These are phyloP conservation scores for Basidiobolus heterosporus DNA, from an alignment of 371 early-diverging fungal genomes.

Conservation along the genomic window DNA sequence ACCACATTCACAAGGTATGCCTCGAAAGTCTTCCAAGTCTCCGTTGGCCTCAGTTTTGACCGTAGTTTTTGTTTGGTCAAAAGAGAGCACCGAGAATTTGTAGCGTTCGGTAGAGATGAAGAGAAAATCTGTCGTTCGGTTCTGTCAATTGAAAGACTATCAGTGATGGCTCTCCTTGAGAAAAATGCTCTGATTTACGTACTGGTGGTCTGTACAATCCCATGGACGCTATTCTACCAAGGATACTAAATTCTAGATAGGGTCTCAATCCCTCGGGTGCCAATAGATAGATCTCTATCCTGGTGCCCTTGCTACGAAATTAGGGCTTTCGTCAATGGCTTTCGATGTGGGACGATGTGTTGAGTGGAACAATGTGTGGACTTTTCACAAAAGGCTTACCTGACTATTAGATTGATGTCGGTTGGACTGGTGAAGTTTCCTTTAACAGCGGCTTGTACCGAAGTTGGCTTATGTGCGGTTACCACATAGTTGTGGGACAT, in stretches of 20 bases:
- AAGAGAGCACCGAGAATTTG: constrained; percentile 41
- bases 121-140: constrained; percentile 31
- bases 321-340: too few species aligned
- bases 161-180: neutral
- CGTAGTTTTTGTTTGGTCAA: constrained; percentile 19
- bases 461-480: constrained; percentile 34
- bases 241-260: constrained; percentile 43
- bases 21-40: constrained; percentile 31
- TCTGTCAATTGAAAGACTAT: constrained; percentile 8
- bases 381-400: constrained; percentile 30
- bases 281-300: constrained; percentile 46
- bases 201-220: constrained; percentile 35
- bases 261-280: constrained; percentile 40
- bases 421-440: constrained; percentile 44
- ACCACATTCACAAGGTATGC: constrained; percentile 22
- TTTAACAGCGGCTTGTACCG: constrained; percentile 31
- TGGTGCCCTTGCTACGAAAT: constrained; percentile 20
- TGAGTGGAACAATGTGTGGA: too few species aligned
- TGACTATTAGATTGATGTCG: constrained; percentile 47
- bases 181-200: constrained; percentile 5
- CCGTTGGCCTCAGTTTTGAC: constrained; percentile 48
- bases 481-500: constrained; percentile 21
- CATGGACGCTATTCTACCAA: constrained; percentile 50
- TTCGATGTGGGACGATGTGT: too few species aligned
- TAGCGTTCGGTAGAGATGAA: constrained; percentile 36